These are phyloP conservation scores for Boletus eberwhitei DNA, from an alignment of 768 basidiomycete species.

Conservation along the genomic window DNA sequence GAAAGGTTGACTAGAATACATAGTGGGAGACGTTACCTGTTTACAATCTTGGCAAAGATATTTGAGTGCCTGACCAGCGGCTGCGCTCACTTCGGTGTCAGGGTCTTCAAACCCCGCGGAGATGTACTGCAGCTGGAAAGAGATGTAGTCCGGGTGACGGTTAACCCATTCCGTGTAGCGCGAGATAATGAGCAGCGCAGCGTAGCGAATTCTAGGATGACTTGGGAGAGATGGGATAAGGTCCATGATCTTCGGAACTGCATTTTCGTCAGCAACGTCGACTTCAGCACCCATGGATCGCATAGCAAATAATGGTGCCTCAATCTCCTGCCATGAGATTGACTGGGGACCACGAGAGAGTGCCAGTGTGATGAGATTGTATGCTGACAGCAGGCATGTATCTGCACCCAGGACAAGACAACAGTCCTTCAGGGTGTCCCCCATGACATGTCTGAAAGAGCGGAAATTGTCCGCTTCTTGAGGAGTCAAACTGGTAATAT, in stretches of 20 bases:
- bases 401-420: conserved; percentile 90
- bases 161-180: conserved; percentile 98
- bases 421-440: conserved; percentile 98
- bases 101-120: conserved; percentile 85
- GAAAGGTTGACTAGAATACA: conserved; percentile 5
- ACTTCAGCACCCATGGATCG: conserved; percentile 97
- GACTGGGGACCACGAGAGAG: conserved; percentile 56
- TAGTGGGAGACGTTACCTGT: conserved; percentile 44
- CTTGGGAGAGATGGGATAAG: conserved; percentile 84
- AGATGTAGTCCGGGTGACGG: conserved; percentile 82
- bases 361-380: conserved; percentile 74
- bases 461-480: conserved; percentile 95
- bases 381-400: conserved; percentile 74
- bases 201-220: conserved; percentile 92
- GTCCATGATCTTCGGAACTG: conserved; percentile 96
- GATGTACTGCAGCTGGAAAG: conserved; percentile 84
- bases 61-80: conserved; percentile 93
- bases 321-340: conserved; percentile 92
- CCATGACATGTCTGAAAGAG: conserved; percentile 95
- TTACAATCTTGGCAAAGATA: conserved; percentile 97
- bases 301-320: conserved; percentile 96
- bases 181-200: conserved; percentile 89
- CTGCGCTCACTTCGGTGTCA: conserved; percentile 82
- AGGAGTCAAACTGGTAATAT: conserved; percentile 57
- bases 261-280: conserved; percentile 73